Evolutionary conservation across 768 basidiomycete species (phyloP), one percentile per base, ranked within the genome.

Genomic region (Leccinellum rugosiceps): DNA sequence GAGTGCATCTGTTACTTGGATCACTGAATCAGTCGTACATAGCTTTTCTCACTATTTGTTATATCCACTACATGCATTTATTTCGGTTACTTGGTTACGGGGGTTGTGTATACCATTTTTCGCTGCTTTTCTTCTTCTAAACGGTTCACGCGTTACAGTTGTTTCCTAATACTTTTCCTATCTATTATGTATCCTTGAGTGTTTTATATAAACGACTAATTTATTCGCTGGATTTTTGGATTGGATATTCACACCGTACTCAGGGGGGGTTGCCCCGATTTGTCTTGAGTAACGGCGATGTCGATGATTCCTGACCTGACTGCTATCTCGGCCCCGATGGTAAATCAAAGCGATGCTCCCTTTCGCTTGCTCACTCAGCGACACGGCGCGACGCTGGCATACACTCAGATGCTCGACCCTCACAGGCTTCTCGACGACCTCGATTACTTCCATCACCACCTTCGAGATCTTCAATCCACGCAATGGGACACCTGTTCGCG

Each of bases 401-500:
- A 88, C 71, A 88, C 90, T 3, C 89, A 92, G 66, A 92, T 92
- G 90, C 83, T 87, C 35, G 73, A 79, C 47, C 79, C 90, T 10
- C 77, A 85, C 35, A 78, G 72, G 57, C 76, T 92, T 14, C 68
- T 90, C 44, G 73, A 84, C 59, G 85, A 90, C 60, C 74, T 72
- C 56, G 83, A 83, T 5, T 91, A 90, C 63, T 77, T 86, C 34
- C 81, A 87, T 57, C 78, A 80, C 59, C 83, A 87, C 65, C 71
- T 84, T 48, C 78, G 81, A 6, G 86, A 87, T 61, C 73, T 92
- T 11, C 74, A 61, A 58, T 56, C 63, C 7, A 61, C 55, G 4
- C 58, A 46, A 10, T 63, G 53, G 56, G 59, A 61, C 23, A 66
- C 65, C 19, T 66, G 60, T 31, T 71, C 70, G 11, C 66, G 70